Evolutionary conservation across 768 basidiomycete species (phyloP), one percentile per base, ranked within the genome.

Genomic region (Clavulina sp.): DNA sequence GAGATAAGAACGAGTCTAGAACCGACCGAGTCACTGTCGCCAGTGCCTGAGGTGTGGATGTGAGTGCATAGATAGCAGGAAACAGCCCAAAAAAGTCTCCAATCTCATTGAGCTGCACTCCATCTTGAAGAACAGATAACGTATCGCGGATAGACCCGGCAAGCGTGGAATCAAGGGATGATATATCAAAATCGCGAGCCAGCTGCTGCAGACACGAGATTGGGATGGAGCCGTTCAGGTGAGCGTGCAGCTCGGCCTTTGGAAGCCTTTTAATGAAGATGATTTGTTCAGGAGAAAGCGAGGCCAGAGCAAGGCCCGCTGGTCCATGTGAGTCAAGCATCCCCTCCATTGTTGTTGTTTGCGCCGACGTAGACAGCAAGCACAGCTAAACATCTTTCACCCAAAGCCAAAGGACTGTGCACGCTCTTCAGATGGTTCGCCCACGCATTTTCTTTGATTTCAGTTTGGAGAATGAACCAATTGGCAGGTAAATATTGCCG

Each of bases 201-300:
- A 89, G 74, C 5, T 76, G 70, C 55, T 76, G 75, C 0, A 88
- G 71, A 26, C 75, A 64, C 0, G 65, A 49, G 24, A 86, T 65
- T 0, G 86, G 86, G 31, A 89, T 87, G 6, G 77, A 88, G 0
- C 85, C 85, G 57, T 87, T 87, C 3, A 87, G 73, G 60, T 88
- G 85, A 0, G 85, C 86, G 55, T 88, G 86, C 0, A 89, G 72
- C 60, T 91, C 86, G 1, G 85, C 84, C 63, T 89, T 89, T 6
- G 81, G 81, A 0, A 87, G 69, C 1, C 55, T 52, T 46, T 73
- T 68, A 40, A 89, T 66, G 62, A 87, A 88, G 4, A 61, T 32
- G 23, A 78, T 48, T 56, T 86, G 77, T 4, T 64, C 55, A 0
- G 66, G 56, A 6, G 67, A 66, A 23, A 87, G 70, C 1, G 77